Evolutionary conservation across 257 asterid species (phyloP).

Genomic region (Lavandula angustifolia): DNA sequence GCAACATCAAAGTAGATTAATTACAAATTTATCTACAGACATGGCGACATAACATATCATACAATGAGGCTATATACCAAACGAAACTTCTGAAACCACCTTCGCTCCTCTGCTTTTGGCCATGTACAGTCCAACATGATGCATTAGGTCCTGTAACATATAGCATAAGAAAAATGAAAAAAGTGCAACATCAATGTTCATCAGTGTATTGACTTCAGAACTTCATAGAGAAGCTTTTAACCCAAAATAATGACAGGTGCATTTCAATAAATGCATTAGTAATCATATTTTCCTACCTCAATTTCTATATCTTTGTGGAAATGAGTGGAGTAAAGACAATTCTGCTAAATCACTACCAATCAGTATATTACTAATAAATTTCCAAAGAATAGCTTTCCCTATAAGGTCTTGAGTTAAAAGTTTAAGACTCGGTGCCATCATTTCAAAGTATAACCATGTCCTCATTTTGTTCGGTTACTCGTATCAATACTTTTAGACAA

Average conservation of each 20-base stretch:
- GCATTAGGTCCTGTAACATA: slow-evolving; percentile 66
- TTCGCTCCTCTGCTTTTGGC: slow-evolving; percentile 91
- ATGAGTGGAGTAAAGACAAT: neutral
- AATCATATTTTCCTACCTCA: neutral
- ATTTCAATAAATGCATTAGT: neutral
- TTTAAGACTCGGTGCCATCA: neutral
- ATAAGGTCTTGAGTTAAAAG: neutral
- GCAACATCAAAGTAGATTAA: neutral
- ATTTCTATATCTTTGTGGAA: slow-evolving; percentile 3
- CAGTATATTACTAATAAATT: neutral
- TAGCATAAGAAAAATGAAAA: slow-evolving; percentile 23
- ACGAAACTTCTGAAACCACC: slow-evolving; percentile 62
- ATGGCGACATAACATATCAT: neutral
- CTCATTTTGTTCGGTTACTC: neutral
- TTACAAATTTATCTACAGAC: slow-evolving; percentile 6
- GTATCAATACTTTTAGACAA: neutral
- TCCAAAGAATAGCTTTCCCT: neutral
- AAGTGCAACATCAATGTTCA: slow-evolving; percentile 1
- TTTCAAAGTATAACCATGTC: neutral
- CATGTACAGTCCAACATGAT: slow-evolving; percentile 81
- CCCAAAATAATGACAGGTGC: neutral
- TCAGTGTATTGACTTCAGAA: no score
- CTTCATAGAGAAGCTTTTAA: neutral
- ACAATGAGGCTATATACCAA: slow-evolving; percentile 32
- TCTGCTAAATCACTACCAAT: neutral